These are phyloP conservation scores for Malus hybrid DNA, from an alignment of 331 rosid species.

Conservation along the genomic window DNA sequence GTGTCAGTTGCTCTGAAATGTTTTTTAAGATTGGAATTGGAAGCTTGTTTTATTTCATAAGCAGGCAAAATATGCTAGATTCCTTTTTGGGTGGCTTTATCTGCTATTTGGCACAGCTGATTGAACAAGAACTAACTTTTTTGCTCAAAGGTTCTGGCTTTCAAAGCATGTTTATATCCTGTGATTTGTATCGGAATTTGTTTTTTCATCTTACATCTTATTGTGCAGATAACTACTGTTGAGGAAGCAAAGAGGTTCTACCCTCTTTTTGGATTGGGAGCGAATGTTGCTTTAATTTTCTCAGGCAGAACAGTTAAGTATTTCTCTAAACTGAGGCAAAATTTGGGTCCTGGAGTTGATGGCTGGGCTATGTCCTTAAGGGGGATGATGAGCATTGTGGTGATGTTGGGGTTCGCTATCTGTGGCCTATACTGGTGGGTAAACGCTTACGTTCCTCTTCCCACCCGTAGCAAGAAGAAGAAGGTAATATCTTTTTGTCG, in stretches of 20 bases:
- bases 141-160: background rate
- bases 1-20: background rate
- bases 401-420: conserved; percentile 60
- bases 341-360: conserved; percentile 90
- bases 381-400: conserved; percentile 89
- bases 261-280: conserved; percentile 91
- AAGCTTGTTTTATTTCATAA: background rate
- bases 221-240: conserved; percentile 69
- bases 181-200: background rate
- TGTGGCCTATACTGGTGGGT: conserved; percentile 91
- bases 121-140: background rate
- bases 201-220: background rate
- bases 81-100: background rate
- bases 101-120: background rate
- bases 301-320: conserved; percentile 93
- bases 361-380: conserved; percentile 92
- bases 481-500: conserved; percentile 45
- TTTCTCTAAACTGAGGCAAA: conserved; percentile 71
- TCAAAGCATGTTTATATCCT: background rate
- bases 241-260: conserved; percentile 89
- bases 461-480: conserved; percentile 82
- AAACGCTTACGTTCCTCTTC: conserved; percentile 62
- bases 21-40: background rate
- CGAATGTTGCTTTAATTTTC: conserved; percentile 83
- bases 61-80: background rate